phyloP scores from a whole-genome alignment of 345 rosid genomes.

The Psidium guajava region DNA sequence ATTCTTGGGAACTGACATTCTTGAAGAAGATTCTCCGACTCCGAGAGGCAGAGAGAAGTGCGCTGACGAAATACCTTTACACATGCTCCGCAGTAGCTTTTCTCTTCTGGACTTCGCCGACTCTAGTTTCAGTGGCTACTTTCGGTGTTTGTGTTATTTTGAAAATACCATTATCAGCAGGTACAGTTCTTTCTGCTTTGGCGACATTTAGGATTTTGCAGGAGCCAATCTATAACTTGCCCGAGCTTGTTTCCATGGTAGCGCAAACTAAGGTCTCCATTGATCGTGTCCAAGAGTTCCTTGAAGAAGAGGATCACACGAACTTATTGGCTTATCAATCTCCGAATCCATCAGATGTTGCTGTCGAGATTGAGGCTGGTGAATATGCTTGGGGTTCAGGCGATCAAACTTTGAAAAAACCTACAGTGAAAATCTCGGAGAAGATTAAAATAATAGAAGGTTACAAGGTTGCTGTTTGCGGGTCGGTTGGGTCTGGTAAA shows the following conservation, averaged over 20 bases:
- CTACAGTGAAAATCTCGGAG: constrained; percentile 20
- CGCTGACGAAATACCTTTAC: constrained; percentile 42
- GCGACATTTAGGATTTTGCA: constrained; percentile 57
- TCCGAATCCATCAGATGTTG: constrained; percentile 9
- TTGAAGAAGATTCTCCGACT: constrained; percentile 22
- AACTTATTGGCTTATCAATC: constrained; percentile 2
- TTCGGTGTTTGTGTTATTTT: constrained; percentile 42
- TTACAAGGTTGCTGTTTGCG: constrained; percentile 65
- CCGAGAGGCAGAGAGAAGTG: constrained; percentile 19
- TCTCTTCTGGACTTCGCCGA: constrained; percentile 71
- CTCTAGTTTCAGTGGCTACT: constrained; percentile 47
- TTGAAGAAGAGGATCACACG: constrained; percentile 39
- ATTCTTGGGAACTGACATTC: constrained; percentile 7
- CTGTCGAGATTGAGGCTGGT: constrained; percentile 27
- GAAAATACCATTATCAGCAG: constrained; percentile 32
- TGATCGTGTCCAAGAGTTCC: constrained; percentile 22
- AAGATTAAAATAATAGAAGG: constrained; percentile 37
- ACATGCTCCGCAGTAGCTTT: constrained; percentile 49
- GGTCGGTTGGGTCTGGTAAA: constrained; percentile 85
- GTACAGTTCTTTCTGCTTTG: constrained; percentile 47
- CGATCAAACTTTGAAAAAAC: constrained; percentile 12
- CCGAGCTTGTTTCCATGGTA: constrained; percentile 53
- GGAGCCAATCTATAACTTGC: constrained; percentile 63
- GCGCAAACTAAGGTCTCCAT: constrained; percentile 53
- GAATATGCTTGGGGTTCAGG: constrained; percentile 48